A percentile compares a stretch with the other conserved stretches of the same genome.
Conservation (phyloP, 805 yeast species). For the Candida pseudofarinosa region DNA sequence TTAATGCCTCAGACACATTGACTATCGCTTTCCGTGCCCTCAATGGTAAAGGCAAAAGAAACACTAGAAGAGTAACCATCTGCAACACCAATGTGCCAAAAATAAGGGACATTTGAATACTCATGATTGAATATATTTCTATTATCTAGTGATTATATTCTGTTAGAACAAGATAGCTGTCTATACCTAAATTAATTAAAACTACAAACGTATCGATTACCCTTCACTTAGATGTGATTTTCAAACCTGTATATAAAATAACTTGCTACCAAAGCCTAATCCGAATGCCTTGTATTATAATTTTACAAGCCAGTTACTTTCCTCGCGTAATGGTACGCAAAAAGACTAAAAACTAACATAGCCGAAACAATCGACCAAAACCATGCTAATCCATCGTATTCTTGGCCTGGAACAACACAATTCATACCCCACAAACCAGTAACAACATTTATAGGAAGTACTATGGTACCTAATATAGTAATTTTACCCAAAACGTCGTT, state of each 20-base stretch:
- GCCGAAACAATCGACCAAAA: conserved; percentile 34
- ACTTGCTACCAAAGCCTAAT: background rate
- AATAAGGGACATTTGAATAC: conserved; percentile 42
- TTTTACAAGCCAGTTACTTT: conserved; percentile 34
- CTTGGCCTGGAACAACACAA: conserved; percentile 92
- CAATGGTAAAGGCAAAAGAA: conserved; percentile 56
- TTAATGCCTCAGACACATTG: conserved; percentile 28
- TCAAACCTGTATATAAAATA: background rate
- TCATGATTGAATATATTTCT: conserved; percentile 24
- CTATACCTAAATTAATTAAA: background rate
- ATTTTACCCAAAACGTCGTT: conserved; percentile 93
- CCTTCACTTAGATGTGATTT: background rate
- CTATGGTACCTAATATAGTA: conserved; percentile 91
- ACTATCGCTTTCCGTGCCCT: conserved; percentile 42
- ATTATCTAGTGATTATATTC: background rate
- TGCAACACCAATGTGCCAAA: conserved; percentile 50
- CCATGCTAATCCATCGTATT: conserved; percentile 36
- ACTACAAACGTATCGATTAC: background rate
- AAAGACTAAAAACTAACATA: conserved; percentile 32
- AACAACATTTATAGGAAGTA: conserved; percentile 88
- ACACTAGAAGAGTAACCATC: conserved; percentile 44
- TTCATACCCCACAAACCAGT: conserved; percentile 99
- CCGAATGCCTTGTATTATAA: background rate
- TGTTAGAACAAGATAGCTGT: background rate
- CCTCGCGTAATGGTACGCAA: conserved; percentile 39